phyloP scores from a whole-genome alignment of 2,329 filamentous ascomycete genomes.

The Trichoderma semiorbis region DNA sequence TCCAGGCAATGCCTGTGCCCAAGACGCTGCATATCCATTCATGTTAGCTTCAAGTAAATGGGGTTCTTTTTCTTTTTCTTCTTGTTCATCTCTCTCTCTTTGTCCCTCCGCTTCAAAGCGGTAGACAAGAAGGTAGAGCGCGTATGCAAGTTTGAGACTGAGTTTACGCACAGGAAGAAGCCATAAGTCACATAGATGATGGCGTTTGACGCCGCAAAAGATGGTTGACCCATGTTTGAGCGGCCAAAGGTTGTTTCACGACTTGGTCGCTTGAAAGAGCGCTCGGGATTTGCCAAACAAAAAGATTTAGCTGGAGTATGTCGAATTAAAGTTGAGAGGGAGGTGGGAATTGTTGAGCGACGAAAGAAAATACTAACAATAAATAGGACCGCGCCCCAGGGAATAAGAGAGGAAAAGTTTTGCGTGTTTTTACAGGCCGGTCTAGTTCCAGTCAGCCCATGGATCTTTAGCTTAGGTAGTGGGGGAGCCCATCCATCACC shows the following conservation, averaged over 20 bases:
- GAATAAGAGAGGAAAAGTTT: not conserved
- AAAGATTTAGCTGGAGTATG: not conserved
- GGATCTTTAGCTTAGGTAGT: not conserved
- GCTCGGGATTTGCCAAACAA: not conserved
- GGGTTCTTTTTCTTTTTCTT: not conserved
- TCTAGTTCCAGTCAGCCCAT: not conserved
- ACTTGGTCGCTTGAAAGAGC: not conserved
- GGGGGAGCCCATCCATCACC: not conserved
- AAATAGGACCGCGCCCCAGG: not conserved
- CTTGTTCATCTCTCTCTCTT: too few relatives aligned
- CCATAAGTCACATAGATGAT: conserved; percentile 78
- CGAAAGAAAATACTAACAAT: not conserved
- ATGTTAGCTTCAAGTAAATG: conserved; percentile 19
- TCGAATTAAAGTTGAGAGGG: not conserved
- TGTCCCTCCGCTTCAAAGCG: not conserved
- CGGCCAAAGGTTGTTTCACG: not conserved
- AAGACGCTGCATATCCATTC: conserved; percentile 47
- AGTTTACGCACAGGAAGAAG: conserved; percentile 63
- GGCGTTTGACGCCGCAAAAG: conserved; percentile 74
- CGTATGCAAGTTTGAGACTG: not conserved
- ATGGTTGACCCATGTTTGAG: conserved; percentile 67
- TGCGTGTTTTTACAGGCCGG: not conserved
- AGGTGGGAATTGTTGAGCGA: not conserved
- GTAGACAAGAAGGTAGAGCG: not conserved
- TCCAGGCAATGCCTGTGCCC: conserved; percentile 59